Base-by-base conservation (phyloP, 139 green algal genomes). In the Spirogloea muscicola region DNA sequence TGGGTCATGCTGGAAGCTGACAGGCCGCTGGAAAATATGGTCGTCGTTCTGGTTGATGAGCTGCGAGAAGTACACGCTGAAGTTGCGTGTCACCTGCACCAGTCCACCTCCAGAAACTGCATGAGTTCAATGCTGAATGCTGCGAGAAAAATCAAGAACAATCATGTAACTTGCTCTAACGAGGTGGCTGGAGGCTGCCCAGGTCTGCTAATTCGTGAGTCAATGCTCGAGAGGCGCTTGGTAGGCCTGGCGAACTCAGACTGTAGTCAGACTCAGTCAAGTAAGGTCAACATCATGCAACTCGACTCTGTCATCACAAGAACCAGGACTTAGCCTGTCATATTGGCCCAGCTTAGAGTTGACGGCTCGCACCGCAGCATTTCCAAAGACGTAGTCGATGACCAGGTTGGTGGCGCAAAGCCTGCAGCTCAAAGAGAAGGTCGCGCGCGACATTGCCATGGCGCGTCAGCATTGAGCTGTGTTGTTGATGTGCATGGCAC, bases 361-460 rank as follows among this genome's bases (percentile, higher is more conserved):
- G 10, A 61, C 13, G 21, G n/a, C 21, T 9, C 60, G n/a, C 25
- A 70, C 60, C 60, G 64, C 64, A 65, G 41, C 7, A 73, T 6
- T 69, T 63, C 64, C 64, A 41, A 73, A 73, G 6, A 73, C 31
- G 64, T 73, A 73, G 49, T 73, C 64, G 7, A 73, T 73, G 27
- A 73, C 27, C 41, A 73, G 31, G 39, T 65, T 65, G 18, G 31
- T 62, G 6, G 27, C 64, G 37, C 64, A 73, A 7, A 73, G 67
- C 49, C 64, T 73, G 64, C 64, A 73, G 5, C 16, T 25, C 44
- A 55, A 55, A 16, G 44, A 16, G 44, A 16, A 55, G 16, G 44
- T 18, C 16, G 18, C 16, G 16, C 18, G 44, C 16, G 44, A 55
- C 16, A 18, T 18, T 55, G 44, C 18, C 16, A 16, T 25, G 18